These are phyloP conservation scores for Suillus occidentalis DNA, from an alignment of 768 basidiomycete genomes.

Conservation along the genomic window DNA sequence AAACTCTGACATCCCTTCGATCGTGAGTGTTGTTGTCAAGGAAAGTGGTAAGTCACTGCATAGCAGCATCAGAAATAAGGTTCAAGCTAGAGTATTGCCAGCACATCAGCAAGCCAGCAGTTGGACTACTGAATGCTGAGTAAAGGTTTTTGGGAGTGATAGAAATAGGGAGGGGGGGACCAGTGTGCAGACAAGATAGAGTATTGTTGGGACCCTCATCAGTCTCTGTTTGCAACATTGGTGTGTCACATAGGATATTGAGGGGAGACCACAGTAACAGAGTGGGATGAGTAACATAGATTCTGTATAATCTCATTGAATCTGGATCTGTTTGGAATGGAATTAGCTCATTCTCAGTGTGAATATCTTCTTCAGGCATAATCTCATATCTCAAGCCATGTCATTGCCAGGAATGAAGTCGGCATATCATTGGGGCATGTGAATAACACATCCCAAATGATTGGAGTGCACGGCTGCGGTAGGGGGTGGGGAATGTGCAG, in stretches of 20 bases:
- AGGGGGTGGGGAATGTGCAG: not conserved
- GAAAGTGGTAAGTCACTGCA: slow-evolving; percentile 26
- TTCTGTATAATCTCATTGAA: not conserved
- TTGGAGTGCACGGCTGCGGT: not conserved
- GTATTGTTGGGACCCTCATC: not conserved
- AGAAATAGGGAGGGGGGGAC: not conserved
- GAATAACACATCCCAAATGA: not conserved
- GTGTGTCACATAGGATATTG: not conserved
- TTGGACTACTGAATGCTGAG: not conserved
- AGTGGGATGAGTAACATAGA: not conserved
- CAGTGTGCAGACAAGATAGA: not conserved
- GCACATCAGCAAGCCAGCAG: not conserved
- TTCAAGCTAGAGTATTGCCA: not conserved
- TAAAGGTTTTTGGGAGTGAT: not conserved
- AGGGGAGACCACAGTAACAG: not conserved
- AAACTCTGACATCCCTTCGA: slow-evolving; percentile 16
- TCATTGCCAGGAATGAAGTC: slow-evolving; percentile 6
- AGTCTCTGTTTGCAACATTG: not conserved
- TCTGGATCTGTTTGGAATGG: not conserved
- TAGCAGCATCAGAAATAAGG: not conserved
- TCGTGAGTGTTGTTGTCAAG: slow-evolving; percentile 23
- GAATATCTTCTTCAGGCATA: not conserved
- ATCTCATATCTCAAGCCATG: not conserved
- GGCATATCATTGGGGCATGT: not conserved
- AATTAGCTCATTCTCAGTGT: not conserved